Evolutionary conservation across 306 rosid genomes (phyloP).

Genomic region (Geum urbanum): DNA sequence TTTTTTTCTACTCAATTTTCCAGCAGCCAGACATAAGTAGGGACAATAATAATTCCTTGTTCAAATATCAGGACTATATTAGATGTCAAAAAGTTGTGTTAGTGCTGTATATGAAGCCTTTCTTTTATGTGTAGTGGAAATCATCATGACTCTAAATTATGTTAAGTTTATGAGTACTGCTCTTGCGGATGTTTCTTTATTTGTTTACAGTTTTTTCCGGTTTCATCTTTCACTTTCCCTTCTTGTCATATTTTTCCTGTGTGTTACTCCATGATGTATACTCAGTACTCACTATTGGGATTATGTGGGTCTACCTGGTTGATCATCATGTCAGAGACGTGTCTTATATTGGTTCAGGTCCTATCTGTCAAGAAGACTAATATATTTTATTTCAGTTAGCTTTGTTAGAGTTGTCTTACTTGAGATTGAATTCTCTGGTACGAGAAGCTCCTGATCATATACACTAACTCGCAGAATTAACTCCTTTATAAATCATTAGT

Average conservation of each 20-base stretch:
- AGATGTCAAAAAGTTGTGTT: slow-evolving; percentile 11
- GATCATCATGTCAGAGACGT: not conserved
- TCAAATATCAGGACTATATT: slow-evolving; percentile 13
- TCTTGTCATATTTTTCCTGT: slow-evolving; percentile 4
- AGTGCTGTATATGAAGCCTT: slow-evolving; percentile 20
- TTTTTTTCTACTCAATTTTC: slow-evolving; percentile 15
- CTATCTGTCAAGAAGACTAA: not conserved
- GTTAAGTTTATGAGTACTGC: slow-evolving; percentile 16
- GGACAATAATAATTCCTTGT: slow-evolving; percentile 16
- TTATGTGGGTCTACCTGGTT: slow-evolving; percentile 13
- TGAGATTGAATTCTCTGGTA: not conserved
- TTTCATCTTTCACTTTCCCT: slow-evolving; percentile 18
- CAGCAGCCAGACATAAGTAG: slow-evolving; percentile 12
- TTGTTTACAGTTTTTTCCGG: not conserved
- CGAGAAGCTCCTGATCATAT: not conserved
- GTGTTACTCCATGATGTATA: not conserved
- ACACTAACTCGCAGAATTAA: not conserved
- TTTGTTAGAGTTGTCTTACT: not conserved
- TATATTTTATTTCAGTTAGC: slow-evolving; percentile 1
- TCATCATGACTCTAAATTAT: slow-evolving; percentile 34
- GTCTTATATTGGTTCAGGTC: not conserved
- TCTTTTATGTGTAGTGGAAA: slow-evolving; percentile 38
- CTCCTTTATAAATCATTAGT: not conserved
- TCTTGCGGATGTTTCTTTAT: slow-evolving; percentile 20
- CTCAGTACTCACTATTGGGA: not conserved